Evolutionary conservation across 2,329 filamentous ascomycete species (phyloP), one percentile per base, ranked within the genome.

Genomic region (Nothophaeocryptopus gaeumannii): DNA sequence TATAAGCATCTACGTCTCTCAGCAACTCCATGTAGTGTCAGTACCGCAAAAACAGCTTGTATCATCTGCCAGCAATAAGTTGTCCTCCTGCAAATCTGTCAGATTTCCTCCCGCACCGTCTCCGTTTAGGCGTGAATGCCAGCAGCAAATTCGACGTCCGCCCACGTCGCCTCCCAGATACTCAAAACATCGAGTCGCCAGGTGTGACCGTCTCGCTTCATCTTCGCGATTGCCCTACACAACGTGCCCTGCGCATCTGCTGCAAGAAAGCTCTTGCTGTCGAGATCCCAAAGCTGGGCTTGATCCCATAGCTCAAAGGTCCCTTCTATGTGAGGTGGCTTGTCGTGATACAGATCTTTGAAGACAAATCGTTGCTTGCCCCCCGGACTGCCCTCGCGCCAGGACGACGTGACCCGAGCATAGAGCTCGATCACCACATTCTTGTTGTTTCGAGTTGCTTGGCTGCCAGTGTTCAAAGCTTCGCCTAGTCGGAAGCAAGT

Each of bases 401-500:
- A 76, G 0, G 84, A 85, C 44, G 74, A 74, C 1, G 72, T 71
- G 2, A 87, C 78, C 20, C 80, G 74, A 3, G 82, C 82, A 60
- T 83, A 88, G 0, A 88, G 67, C 62, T 87, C 84, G 51, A 87
- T 76, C 0, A 78, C 46, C 5, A 74, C 63, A 3, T 72, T 72
- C 44, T 78, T 74, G 37, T 77, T 73, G 12, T 71, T 71, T 39
- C 82, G 69, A 2, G 67, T 67, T 10, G 72, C 72, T 44, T 72
- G 71, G 43, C 65, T 68, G 32, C 76, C 77, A 39, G 73, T 72
- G 41, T 74, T 77, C 40, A 81, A 63, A 49, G 85, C 77, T 60
- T 86, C 82, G 3, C 78, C 79, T 16, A 85, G 73, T 20, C 82
- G 76, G 58, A 88, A 87, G 61, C 83, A 86, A 0, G 78, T 82